A percentile compares a stretch with the other conserved stretches of the same genome.
phyloP scores from a whole-genome alignment of 1,284 basidiomycete species.

The Boletus austroedulis region DNA sequence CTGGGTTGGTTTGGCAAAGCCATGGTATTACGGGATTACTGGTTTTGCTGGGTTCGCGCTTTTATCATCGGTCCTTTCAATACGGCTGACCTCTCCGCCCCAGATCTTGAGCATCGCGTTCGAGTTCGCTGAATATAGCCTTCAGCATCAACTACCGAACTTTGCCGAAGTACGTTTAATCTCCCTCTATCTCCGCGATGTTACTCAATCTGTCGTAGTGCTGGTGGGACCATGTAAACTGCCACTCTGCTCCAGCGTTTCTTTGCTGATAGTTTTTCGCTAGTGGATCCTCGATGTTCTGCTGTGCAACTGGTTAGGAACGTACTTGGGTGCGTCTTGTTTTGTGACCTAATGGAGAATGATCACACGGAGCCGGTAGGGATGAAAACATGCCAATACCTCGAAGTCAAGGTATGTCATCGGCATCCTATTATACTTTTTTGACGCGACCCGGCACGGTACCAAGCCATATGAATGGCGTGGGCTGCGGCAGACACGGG shows the following conservation, averaged over 20 bases:
- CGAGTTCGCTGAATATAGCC: constrained; percentile 80
- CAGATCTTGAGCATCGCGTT: constrained; percentile 84
- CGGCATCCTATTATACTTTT: neutral
- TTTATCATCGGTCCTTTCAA: constrained; percentile 4
- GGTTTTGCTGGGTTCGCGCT: constrained; percentile 78
- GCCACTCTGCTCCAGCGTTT: neutral
- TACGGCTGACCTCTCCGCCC: constrained; percentile 7
- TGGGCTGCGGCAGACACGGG: constrained; percentile 72
- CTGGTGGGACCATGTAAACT: constrained; percentile 83
- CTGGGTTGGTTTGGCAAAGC: constrained; percentile 87
- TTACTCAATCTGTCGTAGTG: constrained; percentile 47
- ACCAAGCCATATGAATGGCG: constrained; percentile 77
- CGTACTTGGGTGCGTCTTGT: constrained; percentile 59
- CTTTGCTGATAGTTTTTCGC: constrained; percentile 15
- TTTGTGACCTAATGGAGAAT: constrained; percentile 9
- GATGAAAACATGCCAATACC: constrained; percentile 81
- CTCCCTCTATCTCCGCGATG: constrained; percentile 17
- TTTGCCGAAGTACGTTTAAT: constrained; percentile 67
- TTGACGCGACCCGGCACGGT: neutral
- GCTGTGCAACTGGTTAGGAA: constrained; percentile 83
- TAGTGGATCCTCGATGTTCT: constrained; percentile 84
- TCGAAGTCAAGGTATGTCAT: constrained; percentile 71
- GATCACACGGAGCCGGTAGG: constrained; percentile 41
- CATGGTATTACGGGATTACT: constrained; percentile 80
- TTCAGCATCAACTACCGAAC: constrained; percentile 80